These are phyloP conservation scores for Diaporthe caulivora DNA, from an alignment of 2,329 filamentous ascomycete genomes.

Conservation along the genomic window DNA sequence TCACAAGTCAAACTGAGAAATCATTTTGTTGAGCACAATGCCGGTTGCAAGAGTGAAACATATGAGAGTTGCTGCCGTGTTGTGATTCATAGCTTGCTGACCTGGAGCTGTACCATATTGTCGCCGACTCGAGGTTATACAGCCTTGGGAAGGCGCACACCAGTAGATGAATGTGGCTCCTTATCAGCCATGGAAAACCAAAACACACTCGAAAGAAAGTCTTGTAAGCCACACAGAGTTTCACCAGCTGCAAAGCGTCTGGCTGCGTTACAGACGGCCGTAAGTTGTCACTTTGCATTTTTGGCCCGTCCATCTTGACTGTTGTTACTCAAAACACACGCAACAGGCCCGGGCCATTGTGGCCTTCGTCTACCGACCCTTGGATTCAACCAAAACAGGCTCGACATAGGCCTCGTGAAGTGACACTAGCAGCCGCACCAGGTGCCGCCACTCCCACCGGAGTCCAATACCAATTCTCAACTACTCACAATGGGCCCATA, in stretches of 20 bases:
- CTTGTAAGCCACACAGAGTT: background rate
- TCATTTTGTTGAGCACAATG: background rate
- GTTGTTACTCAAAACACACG: background rate
- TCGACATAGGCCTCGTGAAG: background rate
- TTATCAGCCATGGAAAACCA: background rate
- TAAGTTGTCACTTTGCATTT: background rate
- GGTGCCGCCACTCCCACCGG: background rate
- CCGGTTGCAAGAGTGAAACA: background rate
- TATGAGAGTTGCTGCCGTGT: background rate
- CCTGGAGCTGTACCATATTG: background rate
- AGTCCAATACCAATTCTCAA: background rate
- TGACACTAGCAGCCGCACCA: background rate
- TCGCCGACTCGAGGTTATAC: background rate
- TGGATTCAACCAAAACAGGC: background rate
- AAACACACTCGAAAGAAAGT: background rate
- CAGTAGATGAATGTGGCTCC: background rate
- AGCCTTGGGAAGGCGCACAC: background rate
- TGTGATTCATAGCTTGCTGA: too few species aligned
- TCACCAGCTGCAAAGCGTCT: background rate
- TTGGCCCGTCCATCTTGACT: background rate
- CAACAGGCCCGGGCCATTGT: background rate
- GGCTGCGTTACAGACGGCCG: too few species aligned
- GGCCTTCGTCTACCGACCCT: background rate
- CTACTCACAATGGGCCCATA: background rate
- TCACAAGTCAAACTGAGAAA: background rate